Evolutionary conservation across 1,284 basidiomycete genomes (phyloP).

Genomic region (Puccinia coronata): DNA sequence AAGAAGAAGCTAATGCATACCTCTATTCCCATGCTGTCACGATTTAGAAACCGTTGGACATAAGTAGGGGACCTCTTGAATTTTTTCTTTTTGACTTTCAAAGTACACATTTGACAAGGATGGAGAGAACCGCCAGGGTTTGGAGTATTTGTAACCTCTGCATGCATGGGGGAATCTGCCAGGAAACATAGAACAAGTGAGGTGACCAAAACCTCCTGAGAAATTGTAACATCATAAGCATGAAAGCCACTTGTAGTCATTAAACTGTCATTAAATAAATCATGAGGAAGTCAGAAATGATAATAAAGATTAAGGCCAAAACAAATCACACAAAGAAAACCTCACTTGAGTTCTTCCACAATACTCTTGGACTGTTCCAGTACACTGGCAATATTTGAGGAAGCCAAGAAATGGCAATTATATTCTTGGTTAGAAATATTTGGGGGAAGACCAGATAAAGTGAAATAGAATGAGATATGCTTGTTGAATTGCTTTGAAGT

Average conservation of each 20-base stretch:
- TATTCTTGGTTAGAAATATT: neutral
- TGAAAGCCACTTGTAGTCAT: neutral
- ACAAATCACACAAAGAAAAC: neutral
- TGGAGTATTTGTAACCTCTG: neutral
- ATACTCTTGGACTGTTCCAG: neutral
- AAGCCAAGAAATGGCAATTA: conserved; percentile 2
- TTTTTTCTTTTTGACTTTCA: too few species aligned
- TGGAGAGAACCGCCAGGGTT: too few species aligned
- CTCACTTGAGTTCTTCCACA: conserved; percentile 59
- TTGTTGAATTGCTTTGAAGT: too few species aligned
- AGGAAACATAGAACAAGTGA: neutral
- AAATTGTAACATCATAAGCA: neutral
- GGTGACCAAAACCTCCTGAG: neutral
- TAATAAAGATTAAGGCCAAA: neutral
- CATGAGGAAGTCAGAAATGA: neutral
- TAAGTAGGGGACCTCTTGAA: neutral
- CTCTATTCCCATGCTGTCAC: neutral
- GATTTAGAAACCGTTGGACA: neutral
- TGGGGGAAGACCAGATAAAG: too few species aligned
- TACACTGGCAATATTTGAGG: neutral
- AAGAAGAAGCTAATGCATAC: neutral
- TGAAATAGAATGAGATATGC: too few species aligned
- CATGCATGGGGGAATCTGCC: neutral
- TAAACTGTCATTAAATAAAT: neutral
- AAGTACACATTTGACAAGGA: neutral